A percentile compares a stretch with the other conserved stretches of the same genome.
These are phyloP conservation scores for Sphagnum fallax DNA, from an alignment of 228 moss, liverwort and hornwort species.

Conservation along the genomic window DNA sequence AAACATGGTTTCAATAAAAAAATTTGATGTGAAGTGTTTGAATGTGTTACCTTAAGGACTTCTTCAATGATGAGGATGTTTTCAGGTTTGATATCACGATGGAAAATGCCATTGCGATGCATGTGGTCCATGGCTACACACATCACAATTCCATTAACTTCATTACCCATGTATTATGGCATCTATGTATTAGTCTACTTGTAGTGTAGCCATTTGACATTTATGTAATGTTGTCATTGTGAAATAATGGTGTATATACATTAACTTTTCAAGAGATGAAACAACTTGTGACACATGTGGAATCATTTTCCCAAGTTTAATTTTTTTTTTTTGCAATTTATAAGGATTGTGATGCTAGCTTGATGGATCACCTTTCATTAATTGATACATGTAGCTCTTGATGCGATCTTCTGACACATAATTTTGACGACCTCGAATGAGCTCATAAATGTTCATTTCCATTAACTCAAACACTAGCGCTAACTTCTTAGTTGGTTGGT, in stretches of 20 bases:
- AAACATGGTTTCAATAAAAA: no score
- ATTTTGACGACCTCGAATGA: slow-evolving; percentile 85
- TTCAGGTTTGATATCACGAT: slow-evolving; percentile 95
- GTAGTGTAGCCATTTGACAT: no score
- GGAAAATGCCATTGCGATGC: slow-evolving; percentile 97
- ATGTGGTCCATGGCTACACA: slow-evolving; percentile 93
- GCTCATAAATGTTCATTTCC: slow-evolving; percentile 99
- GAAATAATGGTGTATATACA: no score
- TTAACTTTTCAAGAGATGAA: no score
- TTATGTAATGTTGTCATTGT: no score
- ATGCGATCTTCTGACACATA: slow-evolving; percentile 87
- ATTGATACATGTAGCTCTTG: slow-evolving; percentile 90
- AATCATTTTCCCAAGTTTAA: no score
- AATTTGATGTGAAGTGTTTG: no score
- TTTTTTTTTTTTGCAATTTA: background rate
- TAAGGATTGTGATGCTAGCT: background rate
- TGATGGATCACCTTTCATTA: slow-evolving; percentile 77
- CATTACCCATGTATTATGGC: no score
- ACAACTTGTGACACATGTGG: no score
- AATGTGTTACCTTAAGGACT: slow-evolving; percentile 62
- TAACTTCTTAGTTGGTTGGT: slow-evolving; percentile 87
- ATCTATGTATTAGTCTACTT: no score
- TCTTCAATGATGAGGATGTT: slow-evolving; percentile 97
- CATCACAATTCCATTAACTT: no score
- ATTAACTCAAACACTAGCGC: slow-evolving; percentile 91